Evolutionary conservation across 2,329 filamentous ascomycete species (phyloP).

Genomic region (Microcyclosporella mali): DNA sequence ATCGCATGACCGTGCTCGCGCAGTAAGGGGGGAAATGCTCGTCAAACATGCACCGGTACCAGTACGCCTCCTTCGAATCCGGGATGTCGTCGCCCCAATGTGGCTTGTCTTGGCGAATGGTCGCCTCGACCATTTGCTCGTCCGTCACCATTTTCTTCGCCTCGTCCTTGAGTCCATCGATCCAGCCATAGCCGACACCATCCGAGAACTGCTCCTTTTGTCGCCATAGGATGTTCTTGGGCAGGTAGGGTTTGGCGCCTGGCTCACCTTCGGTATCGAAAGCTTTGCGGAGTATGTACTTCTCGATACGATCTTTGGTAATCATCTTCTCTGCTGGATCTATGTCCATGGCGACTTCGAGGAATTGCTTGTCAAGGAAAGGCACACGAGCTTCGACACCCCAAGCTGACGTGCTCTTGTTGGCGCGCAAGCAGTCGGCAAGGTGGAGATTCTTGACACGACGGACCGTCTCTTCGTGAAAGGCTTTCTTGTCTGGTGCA

Average conservation of each 20-base stretch:
- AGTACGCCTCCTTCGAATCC: conserved; percentile 97
- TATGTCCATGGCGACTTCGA: conserved; percentile 87
- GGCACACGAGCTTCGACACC: conserved; percentile 95
- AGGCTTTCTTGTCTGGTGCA: conserved; percentile 81
- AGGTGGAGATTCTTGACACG: conserved; percentile 95
- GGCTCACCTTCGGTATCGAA: conserved; percentile 83
- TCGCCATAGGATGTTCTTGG: conserved; percentile 90
- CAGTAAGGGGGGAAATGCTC: conserved; percentile 94
- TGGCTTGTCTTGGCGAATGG: conserved; percentile 78
- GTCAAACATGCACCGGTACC: conserved; percentile 98
- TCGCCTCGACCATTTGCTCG: conserved; percentile 67
- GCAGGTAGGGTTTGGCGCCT: conserved; percentile 75
- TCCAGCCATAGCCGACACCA: conserved; percentile 98
- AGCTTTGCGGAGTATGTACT: conserved; percentile 95
- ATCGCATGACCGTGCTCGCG: conserved; percentile 88
- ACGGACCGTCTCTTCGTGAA: conserved; percentile 91
- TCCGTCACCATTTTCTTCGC: conserved; percentile 86
- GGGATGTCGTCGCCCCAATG: conserved; percentile 93
- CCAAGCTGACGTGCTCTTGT: conserved; percentile 99
- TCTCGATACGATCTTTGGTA: conserved; percentile 74
- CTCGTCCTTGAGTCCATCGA: conserved; percentile 92
- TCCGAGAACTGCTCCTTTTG: conserved; percentile 99
- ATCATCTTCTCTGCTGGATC: conserved; percentile 96
- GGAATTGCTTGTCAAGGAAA: conserved; percentile 96
- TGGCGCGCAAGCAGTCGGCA: conserved; percentile 92